Conservation (phyloP, 495 filamentous ascomycete species). For the Lophiotrema nucula region DNA sequence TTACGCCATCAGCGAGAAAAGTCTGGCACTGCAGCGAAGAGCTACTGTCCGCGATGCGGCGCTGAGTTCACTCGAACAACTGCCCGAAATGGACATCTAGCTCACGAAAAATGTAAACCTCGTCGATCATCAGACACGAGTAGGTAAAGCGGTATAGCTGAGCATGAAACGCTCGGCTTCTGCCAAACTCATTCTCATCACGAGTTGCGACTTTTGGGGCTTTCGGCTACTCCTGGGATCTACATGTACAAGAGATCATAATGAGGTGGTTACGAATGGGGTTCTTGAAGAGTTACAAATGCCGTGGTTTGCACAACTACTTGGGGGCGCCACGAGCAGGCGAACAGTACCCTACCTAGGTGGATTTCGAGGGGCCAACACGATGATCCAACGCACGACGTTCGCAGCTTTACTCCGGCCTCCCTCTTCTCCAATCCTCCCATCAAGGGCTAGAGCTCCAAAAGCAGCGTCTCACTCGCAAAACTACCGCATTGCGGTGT, state of each 20-base stretch:
- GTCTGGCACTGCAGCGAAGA: constrained; percentile 82
- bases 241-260: background rate
- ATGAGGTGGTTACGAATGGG: constrained; percentile 3
- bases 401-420: no score
- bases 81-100: constrained; percentile 82
- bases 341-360: no score
- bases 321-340: no score
- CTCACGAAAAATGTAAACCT: constrained; percentile 86
- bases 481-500: no score
- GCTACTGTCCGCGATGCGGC: constrained; percentile 80
- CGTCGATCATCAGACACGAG: constrained; percentile 44
- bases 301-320: no score
- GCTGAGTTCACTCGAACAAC: constrained; percentile 91
- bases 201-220: constrained; percentile 4
- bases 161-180: constrained; percentile 28
- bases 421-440: constrained; percentile 1
- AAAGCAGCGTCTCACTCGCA: no score
- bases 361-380: no score
- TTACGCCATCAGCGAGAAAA: constrained; percentile 92
- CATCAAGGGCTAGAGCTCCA: background rate
- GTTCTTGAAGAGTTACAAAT: background rate
- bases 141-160: constrained; percentile 32
- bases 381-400: no score
- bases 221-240: constrained; percentile 2
- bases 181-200: constrained; percentile 16